Evolutionary conservation across 495 filamentous ascomycete species (phyloP).

Genomic region (Stereocaulon alpinum): DNA sequence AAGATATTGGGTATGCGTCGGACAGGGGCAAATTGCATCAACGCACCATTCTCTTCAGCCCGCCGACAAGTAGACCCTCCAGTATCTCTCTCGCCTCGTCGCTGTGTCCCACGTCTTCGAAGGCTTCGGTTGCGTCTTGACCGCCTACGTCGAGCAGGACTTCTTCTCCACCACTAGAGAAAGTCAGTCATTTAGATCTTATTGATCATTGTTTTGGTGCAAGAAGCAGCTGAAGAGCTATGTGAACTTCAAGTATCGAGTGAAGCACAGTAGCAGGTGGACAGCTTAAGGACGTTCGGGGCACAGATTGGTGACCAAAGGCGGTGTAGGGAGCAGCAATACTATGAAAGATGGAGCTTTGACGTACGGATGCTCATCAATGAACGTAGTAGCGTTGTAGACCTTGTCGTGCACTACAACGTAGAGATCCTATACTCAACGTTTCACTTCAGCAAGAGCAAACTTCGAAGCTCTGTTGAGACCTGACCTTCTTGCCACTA

Average conservation of each 20-base stretch:
- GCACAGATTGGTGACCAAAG: too few relatives aligned
- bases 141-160: slow-evolving; percentile 92
- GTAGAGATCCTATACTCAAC: slow-evolving; percentile 55
- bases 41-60: slow-evolving; percentile 75
- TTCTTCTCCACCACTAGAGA: slow-evolving; percentile 85
- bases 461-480: not conserved
- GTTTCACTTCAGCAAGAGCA: not conserved
- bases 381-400: slow-evolving; percentile 78
- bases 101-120: slow-evolving; percentile 98
- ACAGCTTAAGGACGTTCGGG: not conserved
- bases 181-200: not conserved
- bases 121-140: slow-evolving; percentile 95
- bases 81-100: slow-evolving; percentile 97
- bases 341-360: slow-evolving; percentile 4
- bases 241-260: not conserved
- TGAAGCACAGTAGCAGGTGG: not conserved
- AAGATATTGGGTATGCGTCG: too few relatives aligned
- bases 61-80: slow-evolving; percentile 64
- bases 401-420: slow-evolving; percentile 93
- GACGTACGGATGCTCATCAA: slow-evolving; percentile 99
- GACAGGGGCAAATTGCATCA: not conserved
- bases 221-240: too few relatives aligned
- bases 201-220: not conserved
- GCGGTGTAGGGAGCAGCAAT: too few relatives aligned
- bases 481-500: slow-evolving; percentile 66